These are phyloP conservation scores for Auricularia sp. DNA, from an alignment of 768 basidiomycete species.

Conservation along the genomic window DNA sequence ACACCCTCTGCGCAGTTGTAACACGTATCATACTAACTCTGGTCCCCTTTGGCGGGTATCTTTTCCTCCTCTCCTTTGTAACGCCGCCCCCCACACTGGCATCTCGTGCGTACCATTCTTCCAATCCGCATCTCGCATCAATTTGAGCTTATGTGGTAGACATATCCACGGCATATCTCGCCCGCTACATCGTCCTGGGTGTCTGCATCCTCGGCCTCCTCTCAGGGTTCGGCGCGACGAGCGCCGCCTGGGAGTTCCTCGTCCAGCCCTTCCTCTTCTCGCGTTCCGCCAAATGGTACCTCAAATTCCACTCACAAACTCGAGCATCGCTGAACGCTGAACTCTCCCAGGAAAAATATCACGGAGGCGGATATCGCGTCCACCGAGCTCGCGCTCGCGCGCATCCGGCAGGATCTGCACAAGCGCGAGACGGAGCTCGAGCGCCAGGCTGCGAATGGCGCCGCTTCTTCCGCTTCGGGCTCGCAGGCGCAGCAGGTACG, in stretches of 20 bases:
- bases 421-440: constrained; percentile 10
- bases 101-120: background rate
- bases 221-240: constrained; percentile 70
- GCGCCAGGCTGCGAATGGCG: background rate
- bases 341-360: constrained; percentile 1
- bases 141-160: constrained; percentile 19
- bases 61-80: constrained; percentile 53
- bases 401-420: constrained; percentile 12
- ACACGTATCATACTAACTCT: constrained; percentile 28
- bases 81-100: constrained; percentile 43
- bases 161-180: constrained; percentile 37
- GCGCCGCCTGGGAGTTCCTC: constrained; percentile 52
- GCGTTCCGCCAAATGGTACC: constrained; percentile 14
- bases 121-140: constrained; percentile 4
- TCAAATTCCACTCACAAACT: background rate
- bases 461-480: too few species aligned
- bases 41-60: constrained; percentile 42
- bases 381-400: constrained; percentile 10
- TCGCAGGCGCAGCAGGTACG: too few species aligned
- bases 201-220: constrained; percentile 69
- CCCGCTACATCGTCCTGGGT: constrained; percentile 65
- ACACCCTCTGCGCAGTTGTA: background rate
- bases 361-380: constrained; percentile 11
- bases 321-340: too few species aligned
- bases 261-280: constrained; percentile 25